Conservation (phyloP, 805 yeast species). For the Pichia cabralensis region DNA sequence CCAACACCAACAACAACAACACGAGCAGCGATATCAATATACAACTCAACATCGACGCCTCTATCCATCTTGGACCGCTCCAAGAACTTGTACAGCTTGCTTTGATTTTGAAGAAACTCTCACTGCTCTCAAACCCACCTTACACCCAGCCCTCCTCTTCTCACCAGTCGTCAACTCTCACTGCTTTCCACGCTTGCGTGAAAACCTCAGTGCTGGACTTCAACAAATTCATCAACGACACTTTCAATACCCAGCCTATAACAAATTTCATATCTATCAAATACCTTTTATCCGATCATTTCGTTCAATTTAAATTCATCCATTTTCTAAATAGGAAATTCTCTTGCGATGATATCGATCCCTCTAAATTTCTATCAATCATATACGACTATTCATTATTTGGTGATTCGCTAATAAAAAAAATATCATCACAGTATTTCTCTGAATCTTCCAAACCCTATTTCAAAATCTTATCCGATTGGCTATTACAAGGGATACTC, state of each 20-base stretch:
- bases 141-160: background rate
- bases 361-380: too few relatives aligned
- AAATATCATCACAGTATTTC: slow-evolving; percentile 35
- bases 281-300: slow-evolving; percentile 13
- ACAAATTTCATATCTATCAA: too few relatives aligned
- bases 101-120: slow-evolving; percentile 4
- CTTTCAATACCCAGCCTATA: too few relatives aligned
- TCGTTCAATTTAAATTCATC: too few relatives aligned
- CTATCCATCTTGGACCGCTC: too few relatives aligned
- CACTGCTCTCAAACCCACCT: background rate
- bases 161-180: background rate
- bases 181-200: slow-evolving; percentile 1
- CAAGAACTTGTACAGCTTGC: slow-evolving; percentile 8
- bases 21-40: too few relatives aligned
- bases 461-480: slow-evolving; percentile 44
- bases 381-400: slow-evolving; percentile 41
- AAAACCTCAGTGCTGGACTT: background rate
- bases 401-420: slow-evolving; percentile 51
- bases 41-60: too few relatives aligned
- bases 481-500: slow-evolving; percentile 68
- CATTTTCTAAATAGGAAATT: too few relatives aligned
- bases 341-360: too few relatives aligned
- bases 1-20: too few relatives aligned
- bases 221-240: background rate
- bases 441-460: slow-evolving; percentile 46